A percentile compares a stretch with the other conserved stretches of the same genome.
phyloP scores from a whole-genome alignment of 371 early-diverging fungal species.

The Rhizomucor pusillus region DNA sequence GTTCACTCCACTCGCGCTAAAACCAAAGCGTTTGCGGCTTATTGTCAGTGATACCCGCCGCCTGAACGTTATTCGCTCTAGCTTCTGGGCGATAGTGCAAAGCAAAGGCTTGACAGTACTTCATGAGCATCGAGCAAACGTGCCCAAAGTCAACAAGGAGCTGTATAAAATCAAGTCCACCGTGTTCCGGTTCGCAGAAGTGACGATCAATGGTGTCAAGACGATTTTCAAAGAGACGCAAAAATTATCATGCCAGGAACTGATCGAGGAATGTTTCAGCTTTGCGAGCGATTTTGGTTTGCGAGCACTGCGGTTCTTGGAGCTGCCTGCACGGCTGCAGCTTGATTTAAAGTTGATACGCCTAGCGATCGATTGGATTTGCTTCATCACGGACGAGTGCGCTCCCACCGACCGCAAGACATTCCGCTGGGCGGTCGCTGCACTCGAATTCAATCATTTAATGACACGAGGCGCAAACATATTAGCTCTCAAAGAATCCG shows the following conservation, averaged over 20 bases:
- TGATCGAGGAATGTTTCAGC: conserved; percentile 77
- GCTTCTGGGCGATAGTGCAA: conserved; percentile 45
- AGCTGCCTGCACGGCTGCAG: conserved; percentile 45
- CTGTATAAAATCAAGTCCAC: conserved; percentile 57
- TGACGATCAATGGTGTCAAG: conserved; percentile 52
- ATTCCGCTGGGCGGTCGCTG: conserved; percentile 86
- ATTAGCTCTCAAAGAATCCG: conserved; percentile 27
- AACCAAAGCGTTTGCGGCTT: conserved; percentile 64
- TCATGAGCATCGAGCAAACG: conserved; percentile 59
- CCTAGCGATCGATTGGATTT: conserved; percentile 83
- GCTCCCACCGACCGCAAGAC: conserved; percentile 76
- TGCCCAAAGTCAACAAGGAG: conserved; percentile 57
- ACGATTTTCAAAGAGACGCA: conserved; percentile 52
- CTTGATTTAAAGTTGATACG: conserved; percentile 62
- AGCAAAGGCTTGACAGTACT: conserved; percentile 50
- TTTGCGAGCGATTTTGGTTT: conserved; percentile 81
- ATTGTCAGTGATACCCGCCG: conserved; percentile 49
- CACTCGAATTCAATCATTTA: conserved; percentile 80
- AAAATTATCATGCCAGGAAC: conserved; percentile 61
- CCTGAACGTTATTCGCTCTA: conserved; percentile 43
- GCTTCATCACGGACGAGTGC: conserved; percentile 78
- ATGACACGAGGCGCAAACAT: conserved; percentile 63
- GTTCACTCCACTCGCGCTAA: conserved; percentile 54
- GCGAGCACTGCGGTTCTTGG: conserved; percentile 64
- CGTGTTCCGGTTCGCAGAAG: conserved; percentile 52